phyloP scores from a whole-genome alignment of 1,139 yeast genomes.

The Debaryomyces robertsiae region DNA sequence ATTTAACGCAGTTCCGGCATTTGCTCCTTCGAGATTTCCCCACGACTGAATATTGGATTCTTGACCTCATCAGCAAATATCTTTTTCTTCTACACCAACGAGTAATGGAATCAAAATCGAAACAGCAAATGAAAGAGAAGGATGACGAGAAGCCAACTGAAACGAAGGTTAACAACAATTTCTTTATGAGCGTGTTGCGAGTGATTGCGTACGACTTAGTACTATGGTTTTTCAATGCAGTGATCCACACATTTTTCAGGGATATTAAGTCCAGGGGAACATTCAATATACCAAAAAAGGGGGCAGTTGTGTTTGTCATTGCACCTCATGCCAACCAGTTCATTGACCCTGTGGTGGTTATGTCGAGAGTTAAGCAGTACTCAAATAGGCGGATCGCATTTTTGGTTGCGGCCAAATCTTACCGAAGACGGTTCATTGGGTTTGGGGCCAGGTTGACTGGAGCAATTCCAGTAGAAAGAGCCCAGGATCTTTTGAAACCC shows the following conservation, averaged over 20 bases:
- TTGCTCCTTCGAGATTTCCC: no score
- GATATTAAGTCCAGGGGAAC: constrained; percentile 45
- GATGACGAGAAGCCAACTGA: not conserved
- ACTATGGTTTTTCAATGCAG: constrained; percentile 37
- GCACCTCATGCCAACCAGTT: constrained; percentile 54
- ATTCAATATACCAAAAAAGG: constrained; percentile 41
- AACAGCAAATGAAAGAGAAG: not conserved
- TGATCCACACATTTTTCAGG: constrained; percentile 46
- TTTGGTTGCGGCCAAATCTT: constrained; percentile 67
- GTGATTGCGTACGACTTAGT: constrained; percentile 35
- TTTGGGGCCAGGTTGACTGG: constrained; percentile 57
- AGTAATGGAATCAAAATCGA: not conserved
- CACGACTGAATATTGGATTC: no score
- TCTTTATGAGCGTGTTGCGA: constrained; percentile 4
- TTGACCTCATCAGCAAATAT: no score
- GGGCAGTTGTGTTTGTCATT: constrained; percentile 47
- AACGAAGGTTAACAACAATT: constrained; percentile 3
- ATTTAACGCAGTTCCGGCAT: no score
- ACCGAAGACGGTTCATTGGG: constrained; percentile 55
- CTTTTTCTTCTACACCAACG: not conserved
- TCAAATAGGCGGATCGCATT: constrained; percentile 50
- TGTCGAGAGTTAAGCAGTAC: constrained; percentile 38
- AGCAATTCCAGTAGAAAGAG: constrained; percentile 73
- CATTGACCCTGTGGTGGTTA: constrained; percentile 45
- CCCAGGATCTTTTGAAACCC: constrained; percentile 60